phyloP scores from a whole-genome alignment of 1,139 yeast genomes.

The Suzukiozyma palmioleophila region DNA sequence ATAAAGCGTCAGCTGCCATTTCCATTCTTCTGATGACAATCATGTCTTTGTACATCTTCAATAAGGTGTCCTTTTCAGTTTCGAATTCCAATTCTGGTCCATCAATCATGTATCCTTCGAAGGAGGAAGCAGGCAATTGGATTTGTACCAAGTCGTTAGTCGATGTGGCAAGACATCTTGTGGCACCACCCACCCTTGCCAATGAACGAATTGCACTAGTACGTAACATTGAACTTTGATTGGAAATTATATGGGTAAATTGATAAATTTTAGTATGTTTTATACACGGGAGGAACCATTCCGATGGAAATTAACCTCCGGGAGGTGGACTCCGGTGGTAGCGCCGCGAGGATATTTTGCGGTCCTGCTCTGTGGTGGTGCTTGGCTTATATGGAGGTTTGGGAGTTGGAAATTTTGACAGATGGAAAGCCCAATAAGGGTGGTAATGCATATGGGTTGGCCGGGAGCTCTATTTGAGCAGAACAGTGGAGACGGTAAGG shows the following conservation, averaged over 20 bases:
- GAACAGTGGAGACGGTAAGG: too few relatives aligned
- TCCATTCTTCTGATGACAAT: constrained; percentile 93
- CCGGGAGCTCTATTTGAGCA: too few relatives aligned
- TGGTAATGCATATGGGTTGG: too few relatives aligned
- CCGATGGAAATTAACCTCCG: background rate
- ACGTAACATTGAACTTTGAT: constrained; percentile 2
- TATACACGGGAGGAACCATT: constrained; percentile 2
- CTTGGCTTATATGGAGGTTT: too few relatives aligned
- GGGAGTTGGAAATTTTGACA: too few relatives aligned
- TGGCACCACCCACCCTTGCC: constrained; percentile 11
- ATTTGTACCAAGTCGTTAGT: constrained; percentile 43
- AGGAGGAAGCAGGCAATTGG: constrained; percentile 71
- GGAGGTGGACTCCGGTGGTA: too few relatives aligned
- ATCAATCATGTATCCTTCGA: constrained; percentile 82
- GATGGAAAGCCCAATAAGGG: too few relatives aligned
- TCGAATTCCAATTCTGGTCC: constrained; percentile 65
- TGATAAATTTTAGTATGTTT: background rate
- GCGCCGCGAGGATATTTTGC: too few relatives aligned
- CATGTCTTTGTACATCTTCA: constrained; percentile 97
- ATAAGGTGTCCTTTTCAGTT: constrained; percentile 72
- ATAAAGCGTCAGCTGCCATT: constrained; percentile 97
- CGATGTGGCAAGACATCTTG: constrained; percentile 34
- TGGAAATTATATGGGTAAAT: constrained; percentile 5
- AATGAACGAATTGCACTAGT: constrained; percentile 5
- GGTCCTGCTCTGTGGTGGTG: too few relatives aligned